Evolutionary conservation across 148 eudicot species (phyloP).

Genomic region (Rhododendron griersonianum): DNA sequence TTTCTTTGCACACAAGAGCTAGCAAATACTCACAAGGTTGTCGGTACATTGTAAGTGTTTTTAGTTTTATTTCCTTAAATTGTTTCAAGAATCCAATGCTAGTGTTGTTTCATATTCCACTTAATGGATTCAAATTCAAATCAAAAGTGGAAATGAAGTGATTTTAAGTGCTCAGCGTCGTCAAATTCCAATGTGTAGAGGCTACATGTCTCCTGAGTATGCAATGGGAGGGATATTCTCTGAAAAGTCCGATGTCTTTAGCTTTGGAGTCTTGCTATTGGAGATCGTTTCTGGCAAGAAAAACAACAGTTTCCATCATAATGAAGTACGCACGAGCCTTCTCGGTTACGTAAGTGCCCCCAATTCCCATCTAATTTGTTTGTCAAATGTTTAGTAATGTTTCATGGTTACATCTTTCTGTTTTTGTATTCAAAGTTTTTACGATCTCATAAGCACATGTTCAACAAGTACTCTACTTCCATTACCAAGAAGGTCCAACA

Average conservation of each 20-base stretch:
- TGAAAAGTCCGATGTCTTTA: conserved; percentile 22
- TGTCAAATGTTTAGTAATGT: neutral
- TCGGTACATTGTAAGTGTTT: neutral
- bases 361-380: neutral
- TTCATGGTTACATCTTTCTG: neutral
- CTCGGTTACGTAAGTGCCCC: conserved; percentile 12
- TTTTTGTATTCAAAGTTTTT: neutral
- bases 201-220: conserved; percentile 19
- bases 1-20: neutral
- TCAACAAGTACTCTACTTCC: neutral
- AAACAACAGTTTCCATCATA: conserved; percentile 5
- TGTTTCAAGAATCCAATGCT: neutral
- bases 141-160: neutral
- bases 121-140: neutral
- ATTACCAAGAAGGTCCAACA: neutral
- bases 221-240: conserved; percentile 22
- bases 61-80: neutral
- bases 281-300: conserved; percentile 12
- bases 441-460: neutral
- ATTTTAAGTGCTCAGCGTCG: neutral
- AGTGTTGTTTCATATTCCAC: neutral
- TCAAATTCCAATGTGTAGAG: neutral
- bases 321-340: conserved; percentile 7
- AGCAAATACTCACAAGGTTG: neutral
- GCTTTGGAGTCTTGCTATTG: conserved; percentile 18